Evolutionary conservation across 257 asterid genomes (phyloP).

Genomic region (Plantago elongata): DNA sequence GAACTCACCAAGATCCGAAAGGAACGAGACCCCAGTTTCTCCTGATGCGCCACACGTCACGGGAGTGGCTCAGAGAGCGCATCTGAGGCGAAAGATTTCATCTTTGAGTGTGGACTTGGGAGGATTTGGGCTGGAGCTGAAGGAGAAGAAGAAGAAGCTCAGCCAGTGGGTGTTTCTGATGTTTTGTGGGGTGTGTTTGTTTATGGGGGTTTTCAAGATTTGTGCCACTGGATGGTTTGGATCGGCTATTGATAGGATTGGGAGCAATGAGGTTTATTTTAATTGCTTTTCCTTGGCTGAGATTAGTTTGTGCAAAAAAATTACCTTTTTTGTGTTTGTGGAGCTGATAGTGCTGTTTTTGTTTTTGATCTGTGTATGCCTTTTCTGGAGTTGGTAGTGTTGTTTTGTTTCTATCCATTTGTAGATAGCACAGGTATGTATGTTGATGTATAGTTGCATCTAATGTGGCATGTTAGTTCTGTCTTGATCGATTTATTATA

Average conservation of each 20-base stretch:
- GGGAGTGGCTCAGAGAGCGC: conserved; percentile 60
- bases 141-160: conserved; percentile 61
- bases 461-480: no score
- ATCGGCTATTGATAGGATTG: conserved; percentile 72
- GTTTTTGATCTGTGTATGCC: no score
- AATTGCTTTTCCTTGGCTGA: background rate
- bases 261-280: conserved; percentile 43
- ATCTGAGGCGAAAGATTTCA: conserved; percentile 64
- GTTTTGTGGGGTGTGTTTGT: conserved; percentile 78
- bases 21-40: conserved; percentile 62
- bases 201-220: conserved; percentile 76
- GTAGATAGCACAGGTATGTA: no score
- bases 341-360: background rate
- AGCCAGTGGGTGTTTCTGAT: conserved; percentile 80
- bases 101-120: conserved; percentile 66
- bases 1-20: conserved; percentile 93
- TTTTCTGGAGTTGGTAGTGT: no score
- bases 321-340: no score
- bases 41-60: conserved; percentile 57
- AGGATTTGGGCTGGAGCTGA: conserved; percentile 62
- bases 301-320: no score
- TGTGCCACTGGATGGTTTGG: conserved; percentile 96
- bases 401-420: no score
- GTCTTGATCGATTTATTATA: no score
- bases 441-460: no score